phyloP scores from a whole-genome alignment of 768 basidiomycete genomes.

The Rhizopogon vinicolor region DNA sequence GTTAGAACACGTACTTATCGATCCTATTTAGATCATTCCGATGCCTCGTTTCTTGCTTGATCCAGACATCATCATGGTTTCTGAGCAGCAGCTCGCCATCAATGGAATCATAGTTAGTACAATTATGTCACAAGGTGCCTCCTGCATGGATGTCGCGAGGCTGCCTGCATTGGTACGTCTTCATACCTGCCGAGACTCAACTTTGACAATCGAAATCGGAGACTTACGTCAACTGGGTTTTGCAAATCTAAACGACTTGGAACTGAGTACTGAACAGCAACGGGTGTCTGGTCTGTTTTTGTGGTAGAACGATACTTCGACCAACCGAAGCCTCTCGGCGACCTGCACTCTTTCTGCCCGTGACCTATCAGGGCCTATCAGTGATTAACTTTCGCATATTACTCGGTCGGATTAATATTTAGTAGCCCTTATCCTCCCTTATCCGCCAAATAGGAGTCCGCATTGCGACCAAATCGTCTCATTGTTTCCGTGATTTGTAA shows the following conservation, averaged over 20 bases:
- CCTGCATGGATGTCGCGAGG: background rate
- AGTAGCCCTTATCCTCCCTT: background rate
- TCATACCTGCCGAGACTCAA: background rate
- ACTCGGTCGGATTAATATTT: background rate
- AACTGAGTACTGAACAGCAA: background rate
- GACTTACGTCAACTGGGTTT: background rate
- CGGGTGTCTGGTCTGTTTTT: background rate
- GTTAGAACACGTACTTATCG: background rate
- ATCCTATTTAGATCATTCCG: background rate
- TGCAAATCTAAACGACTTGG: too few species aligned
- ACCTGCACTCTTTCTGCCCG: background rate
- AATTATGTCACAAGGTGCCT: background rate
- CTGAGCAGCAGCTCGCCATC: background rate
- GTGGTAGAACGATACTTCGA: background rate
- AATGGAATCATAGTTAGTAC: background rate
- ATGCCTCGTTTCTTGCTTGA: slow-evolving; percentile 1
- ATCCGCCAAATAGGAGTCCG: background rate
- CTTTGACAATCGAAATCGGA: background rate
- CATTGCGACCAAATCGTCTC: background rate
- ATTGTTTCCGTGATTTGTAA: background rate
- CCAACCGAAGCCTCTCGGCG: background rate
- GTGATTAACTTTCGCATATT: too few species aligned
- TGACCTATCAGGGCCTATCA: too few species aligned
- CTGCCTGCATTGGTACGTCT: background rate
- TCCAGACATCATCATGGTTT: background rate